A percentile compares a stretch with the other conserved stretches of the same genome.
phyloP scores from a whole-genome alignment of 2,329 filamentous ascomycete species.

The Teratosphaeria gauchensis region DNA sequence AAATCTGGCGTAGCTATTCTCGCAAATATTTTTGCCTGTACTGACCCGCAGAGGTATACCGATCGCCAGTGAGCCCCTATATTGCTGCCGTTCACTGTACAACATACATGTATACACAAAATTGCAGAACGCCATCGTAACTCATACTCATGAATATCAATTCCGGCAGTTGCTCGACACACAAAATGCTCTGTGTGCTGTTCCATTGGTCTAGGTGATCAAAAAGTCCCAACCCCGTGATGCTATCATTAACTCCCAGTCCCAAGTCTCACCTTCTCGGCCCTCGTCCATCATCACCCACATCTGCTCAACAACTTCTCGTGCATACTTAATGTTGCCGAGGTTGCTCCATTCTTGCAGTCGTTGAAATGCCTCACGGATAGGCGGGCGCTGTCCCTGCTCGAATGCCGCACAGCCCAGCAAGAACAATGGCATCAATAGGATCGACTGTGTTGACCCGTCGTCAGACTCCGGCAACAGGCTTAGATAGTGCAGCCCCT shows the following conservation, averaged over 20 bases:
- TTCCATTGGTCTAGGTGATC: conserved; percentile 31
- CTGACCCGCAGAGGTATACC: neutral
- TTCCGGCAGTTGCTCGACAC: neutral
- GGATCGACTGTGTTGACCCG: conserved; percentile 45
- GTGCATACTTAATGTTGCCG: conserved; percentile 49
- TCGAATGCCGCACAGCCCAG: conserved; percentile 53
- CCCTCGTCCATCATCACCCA: conserved; percentile 52
- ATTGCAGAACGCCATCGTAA: neutral
- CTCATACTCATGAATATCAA: neutral
- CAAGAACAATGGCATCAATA: conserved; percentile 52
- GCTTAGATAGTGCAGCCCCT: conserved; percentile 48
- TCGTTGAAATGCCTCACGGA: conserved; percentile 44
- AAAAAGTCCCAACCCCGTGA: conserved; percentile 52
- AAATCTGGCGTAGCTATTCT: neutral
- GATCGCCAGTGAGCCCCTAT: neutral
- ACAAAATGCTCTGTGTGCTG: neutral
- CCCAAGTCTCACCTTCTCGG: conserved; percentile 48
- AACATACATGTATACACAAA: neutral
- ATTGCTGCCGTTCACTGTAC: neutral
- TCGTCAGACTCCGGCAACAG: conserved; percentile 34
- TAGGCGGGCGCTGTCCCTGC: conserved; percentile 44
- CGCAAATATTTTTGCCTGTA: neutral
- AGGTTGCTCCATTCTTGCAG: conserved; percentile 47
- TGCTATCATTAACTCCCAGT: conserved; percentile 53
- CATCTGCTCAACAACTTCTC: conserved; percentile 45